phyloP scores from a whole-genome alignment of 2,329 filamentous ascomycete species.

The Botryotinia narcissicola region DNA sequence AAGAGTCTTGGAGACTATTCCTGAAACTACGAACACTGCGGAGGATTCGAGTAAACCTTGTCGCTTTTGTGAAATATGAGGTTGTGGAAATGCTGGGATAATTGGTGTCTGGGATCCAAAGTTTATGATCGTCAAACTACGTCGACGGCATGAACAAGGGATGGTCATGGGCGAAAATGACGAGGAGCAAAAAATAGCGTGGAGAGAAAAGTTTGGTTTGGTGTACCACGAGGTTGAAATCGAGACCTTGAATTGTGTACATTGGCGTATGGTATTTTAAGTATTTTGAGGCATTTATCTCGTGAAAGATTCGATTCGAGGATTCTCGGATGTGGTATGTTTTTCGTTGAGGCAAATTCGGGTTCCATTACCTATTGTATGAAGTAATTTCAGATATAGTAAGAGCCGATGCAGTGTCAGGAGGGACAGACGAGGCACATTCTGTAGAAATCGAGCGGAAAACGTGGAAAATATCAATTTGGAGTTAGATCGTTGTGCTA shows the following conservation, averaged over 20 bases:
- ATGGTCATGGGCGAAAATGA: slow-evolving; percentile 3
- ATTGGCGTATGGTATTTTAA: neutral
- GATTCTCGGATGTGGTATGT: slow-evolving; percentile 5
- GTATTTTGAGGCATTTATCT: slow-evolving; percentile 7
- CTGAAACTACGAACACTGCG: neutral
- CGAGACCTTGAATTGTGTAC: neutral
- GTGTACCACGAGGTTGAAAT: slow-evolving; percentile 11
- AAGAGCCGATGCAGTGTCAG: slow-evolving; percentile 7
- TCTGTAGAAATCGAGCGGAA: slow-evolving; percentile 14
- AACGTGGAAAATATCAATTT: slow-evolving; percentile 10
- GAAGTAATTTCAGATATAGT: neutral
- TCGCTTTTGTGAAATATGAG: neutral
- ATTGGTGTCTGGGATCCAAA: neutral
- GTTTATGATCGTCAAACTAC: neutral
- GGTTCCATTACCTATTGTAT: neutral
- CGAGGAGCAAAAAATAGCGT: neutral
- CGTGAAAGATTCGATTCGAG: neutral
- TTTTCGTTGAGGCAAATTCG: neutral
- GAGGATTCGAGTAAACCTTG: neutral
- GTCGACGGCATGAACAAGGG: neutral
- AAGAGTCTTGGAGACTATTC: neutral
- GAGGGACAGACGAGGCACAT: neutral
- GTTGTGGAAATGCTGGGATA: neutral
- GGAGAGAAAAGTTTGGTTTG: slow-evolving; percentile 6
- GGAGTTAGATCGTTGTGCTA: neutral